A percentile compares a stretch with the other conserved stretches of the same genome.
These are phyloP conservation scores for Colletotrichum theobromicola DNA, from an alignment of 2,329 filamentous ascomycete species.

Conservation along the genomic window DNA sequence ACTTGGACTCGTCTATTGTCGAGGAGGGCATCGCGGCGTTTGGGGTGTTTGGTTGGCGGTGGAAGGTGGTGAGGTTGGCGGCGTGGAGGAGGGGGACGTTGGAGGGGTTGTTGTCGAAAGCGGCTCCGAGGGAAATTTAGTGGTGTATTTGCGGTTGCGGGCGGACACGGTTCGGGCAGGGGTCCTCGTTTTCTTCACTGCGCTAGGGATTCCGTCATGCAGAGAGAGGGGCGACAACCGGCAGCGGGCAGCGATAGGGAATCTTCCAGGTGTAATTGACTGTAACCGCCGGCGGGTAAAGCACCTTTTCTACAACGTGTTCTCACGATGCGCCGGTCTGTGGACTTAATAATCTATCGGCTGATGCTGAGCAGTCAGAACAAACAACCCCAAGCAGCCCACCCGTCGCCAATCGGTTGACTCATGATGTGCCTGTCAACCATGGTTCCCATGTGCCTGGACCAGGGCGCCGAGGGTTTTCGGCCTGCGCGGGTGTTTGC, in stretches of 20 bases:
- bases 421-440: constrained; percentile 11
- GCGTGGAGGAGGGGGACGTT: neutral
- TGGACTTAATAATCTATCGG: neutral
- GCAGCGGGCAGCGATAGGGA: neutral
- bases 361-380: neutral
- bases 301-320: neutral
- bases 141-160: neutral
- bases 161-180: neutral
- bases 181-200: neutral
- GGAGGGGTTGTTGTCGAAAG: constrained; percentile 13
- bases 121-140: neutral
- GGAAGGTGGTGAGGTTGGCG: neutral
- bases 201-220: constrained; percentile 9
- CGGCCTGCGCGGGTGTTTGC: neutral
- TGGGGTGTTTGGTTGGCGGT: neutral
- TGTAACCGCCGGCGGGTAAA: neutral
- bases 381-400: neutral
- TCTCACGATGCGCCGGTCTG: neutral
- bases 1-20: constrained; percentile 56
- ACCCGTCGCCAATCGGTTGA: constrained; percentile 3
- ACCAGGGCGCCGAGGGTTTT: constrained; percentile 5
- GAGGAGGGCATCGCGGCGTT: constrained; percentile 52
- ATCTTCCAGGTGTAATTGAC: neutral
- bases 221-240: neutral
- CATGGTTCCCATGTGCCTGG: neutral